phyloP scores from a whole-genome alignment of 2,329 filamentous ascomycete species.

The Remersonia thermophila region DNA sequence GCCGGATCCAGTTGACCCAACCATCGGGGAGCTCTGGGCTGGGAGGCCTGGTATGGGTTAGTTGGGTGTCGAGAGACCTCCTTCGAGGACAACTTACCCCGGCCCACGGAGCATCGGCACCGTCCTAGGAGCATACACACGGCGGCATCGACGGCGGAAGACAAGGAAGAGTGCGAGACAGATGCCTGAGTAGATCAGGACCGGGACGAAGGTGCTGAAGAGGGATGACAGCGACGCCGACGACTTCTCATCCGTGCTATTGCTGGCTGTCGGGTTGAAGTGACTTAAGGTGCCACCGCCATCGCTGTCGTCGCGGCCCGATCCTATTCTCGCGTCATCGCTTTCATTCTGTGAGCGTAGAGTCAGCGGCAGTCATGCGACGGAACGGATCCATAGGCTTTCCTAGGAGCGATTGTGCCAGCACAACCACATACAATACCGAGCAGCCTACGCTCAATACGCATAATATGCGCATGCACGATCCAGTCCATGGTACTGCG shows the following conservation, averaged over 20 bases:
- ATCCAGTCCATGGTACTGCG: no score
- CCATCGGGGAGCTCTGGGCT: conserved; percentile 44
- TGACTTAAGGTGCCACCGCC: conserved; percentile 27
- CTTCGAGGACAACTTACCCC: conserved; percentile 32
- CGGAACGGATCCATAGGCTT: no score
- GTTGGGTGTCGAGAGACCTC: not conserved
- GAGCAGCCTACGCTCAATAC: no score
- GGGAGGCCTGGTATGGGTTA: conserved; percentile 33
- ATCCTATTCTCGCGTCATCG: conserved; percentile 31
- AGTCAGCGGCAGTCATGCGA: not conserved
- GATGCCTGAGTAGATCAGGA: conserved; percentile 34
- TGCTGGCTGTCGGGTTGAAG: conserved; percentile 21
- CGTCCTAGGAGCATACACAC: conserved; percentile 45
- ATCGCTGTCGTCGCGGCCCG: conserved; percentile 29
- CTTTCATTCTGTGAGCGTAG: conserved; percentile 17
- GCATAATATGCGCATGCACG: no score
- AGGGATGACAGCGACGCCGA: conserved; percentile 30
- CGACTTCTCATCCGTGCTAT: conserved; percentile 14
- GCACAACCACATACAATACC: no score
- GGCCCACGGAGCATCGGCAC: conserved; percentile 36
- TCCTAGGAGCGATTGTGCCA: no score
- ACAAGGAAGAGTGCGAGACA: conserved; percentile 41
- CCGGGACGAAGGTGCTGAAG: conserved; percentile 41
- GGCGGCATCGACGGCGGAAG: conserved; percentile 33
- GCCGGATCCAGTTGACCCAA: conserved; percentile 47